phyloP scores from a whole-genome alignment of 2,329 filamentous ascomycete species.

The Ophiocordyceps camponoti-saundersi region DNA sequence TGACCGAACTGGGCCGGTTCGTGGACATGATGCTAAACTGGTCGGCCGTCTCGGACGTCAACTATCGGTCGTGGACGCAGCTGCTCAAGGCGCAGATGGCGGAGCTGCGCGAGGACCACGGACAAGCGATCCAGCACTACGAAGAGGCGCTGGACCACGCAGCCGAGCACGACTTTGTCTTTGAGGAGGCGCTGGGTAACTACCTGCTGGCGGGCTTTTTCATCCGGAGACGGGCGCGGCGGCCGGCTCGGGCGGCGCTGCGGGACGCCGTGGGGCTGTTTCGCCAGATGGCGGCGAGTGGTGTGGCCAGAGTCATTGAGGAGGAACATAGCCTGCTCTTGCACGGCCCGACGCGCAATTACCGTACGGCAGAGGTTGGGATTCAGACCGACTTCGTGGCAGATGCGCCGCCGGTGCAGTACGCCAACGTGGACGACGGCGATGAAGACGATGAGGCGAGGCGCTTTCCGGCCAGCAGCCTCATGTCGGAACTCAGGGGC shows the following conservation, averaged over 20 bases:
- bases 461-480: constrained; percentile 24
- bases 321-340: constrained; percentile 52
- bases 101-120: constrained; percentile 42
- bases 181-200: constrained; percentile 59
- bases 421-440: constrained; percentile 27
- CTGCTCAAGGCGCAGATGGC: constrained; percentile 52
- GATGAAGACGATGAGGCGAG: constrained; percentile 21
- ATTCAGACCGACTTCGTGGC: constrained; percentile 56
- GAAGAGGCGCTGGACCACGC: constrained; percentile 59
- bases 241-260: constrained; percentile 53
- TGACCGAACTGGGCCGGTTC: constrained; percentile 35
- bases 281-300: constrained; percentile 49
- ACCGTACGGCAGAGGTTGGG: constrained; percentile 41
- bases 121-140: constrained; percentile 43
- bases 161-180: constrained; percentile 44
- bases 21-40: constrained; percentile 47
- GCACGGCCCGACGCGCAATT: constrained; percentile 40
- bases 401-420: constrained; percentile 35
- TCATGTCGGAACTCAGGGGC: constrained; percentile 32
- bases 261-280: constrained; percentile 52
- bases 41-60: constrained; percentile 46
- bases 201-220: constrained; percentile 61
- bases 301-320: constrained; percentile 51
- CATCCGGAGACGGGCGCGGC: constrained; percentile 43
- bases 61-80: constrained; percentile 54